Conservation (phyloP, 2,329 filamentous ascomycete species). For the Huntiella moniliformis region DNA sequence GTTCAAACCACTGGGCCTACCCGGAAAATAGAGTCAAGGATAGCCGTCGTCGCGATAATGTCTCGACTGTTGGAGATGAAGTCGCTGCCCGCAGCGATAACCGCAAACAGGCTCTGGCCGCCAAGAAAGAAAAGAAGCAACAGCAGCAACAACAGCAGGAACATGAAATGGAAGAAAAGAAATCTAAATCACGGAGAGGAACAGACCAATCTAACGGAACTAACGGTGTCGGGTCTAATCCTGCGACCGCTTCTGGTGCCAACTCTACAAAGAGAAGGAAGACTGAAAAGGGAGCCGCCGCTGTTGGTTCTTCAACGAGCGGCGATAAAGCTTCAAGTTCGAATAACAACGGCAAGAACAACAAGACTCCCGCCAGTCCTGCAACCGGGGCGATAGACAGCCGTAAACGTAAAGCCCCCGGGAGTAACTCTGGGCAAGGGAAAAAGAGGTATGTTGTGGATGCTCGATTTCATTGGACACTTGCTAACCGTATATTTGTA, state of each 20-base stretch:
- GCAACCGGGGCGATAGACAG: constrained; percentile 49
- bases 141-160: constrained; percentile 39
- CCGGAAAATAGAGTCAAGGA: constrained; percentile 66
- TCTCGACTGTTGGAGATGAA: constrained; percentile 68
- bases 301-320: neutral
- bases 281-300: constrained; percentile 40
- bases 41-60: constrained; percentile 57
- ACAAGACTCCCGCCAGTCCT: constrained; percentile 40
- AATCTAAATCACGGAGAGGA: constrained; percentile 33
- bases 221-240: constrained; percentile 35
- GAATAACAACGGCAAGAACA: constrained; percentile 24
- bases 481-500: constrained; percentile 7
- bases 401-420: constrained; percentile 52
- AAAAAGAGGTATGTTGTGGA: constrained; percentile 53
- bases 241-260: constrained; percentile 20
- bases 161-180: constrained; percentile 25
- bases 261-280: constrained; percentile 60
- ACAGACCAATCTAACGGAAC: constrained; percentile 29
- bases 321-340: constrained; percentile 20
- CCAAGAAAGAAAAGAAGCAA: constrained; percentile 51
- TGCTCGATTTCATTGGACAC: neutral
- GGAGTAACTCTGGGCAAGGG: constrained; percentile 44
- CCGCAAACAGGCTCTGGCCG: constrained; percentile 61
- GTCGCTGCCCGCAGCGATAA: constrained; percentile 69
- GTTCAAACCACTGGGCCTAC: constrained; percentile 87